Evolutionary conservation across 345 rosid genomes (phyloP), one percentile per base, ranked within the genome.

Genomic region (sweet orange (Citrus sinensis)): DNA sequence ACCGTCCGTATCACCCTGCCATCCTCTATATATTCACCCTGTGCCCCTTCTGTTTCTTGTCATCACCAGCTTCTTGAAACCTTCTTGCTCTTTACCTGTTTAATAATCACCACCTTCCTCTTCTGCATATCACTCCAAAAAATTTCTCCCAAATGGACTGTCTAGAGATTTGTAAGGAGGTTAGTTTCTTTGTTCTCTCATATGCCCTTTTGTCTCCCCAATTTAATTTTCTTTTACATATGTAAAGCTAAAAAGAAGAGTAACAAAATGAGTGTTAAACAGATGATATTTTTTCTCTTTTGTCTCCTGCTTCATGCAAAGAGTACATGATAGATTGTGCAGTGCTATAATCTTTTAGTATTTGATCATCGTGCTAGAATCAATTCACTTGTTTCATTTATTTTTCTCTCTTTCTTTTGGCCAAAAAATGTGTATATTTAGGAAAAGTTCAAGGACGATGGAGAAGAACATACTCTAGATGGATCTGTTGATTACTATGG

Each of bases 401-500:
- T 42, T 39, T 46, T 69, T 9, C 8, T 6, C 1, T 20, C 22
- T 55, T 71, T 65, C 66, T 74, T 55, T 4, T 78, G 4, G 8
- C 65, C 49, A 9, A 42, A 65, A 9, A 20, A 60, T 65, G 14
- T 62, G 10, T 56, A 78, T 35, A 2, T 70, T 9, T 56, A 87
- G 89, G 86, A 78, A 51, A 83, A 87, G 78, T 77, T 82, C 73
- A 87, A 85, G 72, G 86, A 84, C 78, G 88, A 80, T 61, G 70
- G 82, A 59, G 90, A 87, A 73, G 89, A 79, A 25, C 80, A 77
- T 84, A 92, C 95, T 76, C 84, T 82, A 68, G 98, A 94, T 82
- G 97, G 98, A 74, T 88, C 93, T 14, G 88, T 89, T 9, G 95
- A 92, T 75, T 91, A 87, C 84, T 76, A 89, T 49, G 97, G 98